Evolutionary conservation across 1,139 yeast genomes (phyloP).

Genomic region (Geotrichum fermentans): DNA sequence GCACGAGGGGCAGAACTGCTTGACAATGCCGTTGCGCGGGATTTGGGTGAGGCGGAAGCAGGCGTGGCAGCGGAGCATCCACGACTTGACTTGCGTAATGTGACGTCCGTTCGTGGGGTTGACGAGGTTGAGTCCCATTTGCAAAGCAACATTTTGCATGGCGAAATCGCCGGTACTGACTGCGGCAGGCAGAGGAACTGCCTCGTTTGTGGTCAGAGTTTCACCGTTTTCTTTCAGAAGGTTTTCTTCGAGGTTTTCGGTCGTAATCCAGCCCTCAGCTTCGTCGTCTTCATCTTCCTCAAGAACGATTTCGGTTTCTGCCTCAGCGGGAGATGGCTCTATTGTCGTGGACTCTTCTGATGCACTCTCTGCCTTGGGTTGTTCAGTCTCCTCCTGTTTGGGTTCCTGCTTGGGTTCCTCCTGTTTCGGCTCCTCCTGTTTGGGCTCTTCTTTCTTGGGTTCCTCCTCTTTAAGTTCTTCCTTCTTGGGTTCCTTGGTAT

Average conservation of each 20-base stretch:
- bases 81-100: slow-evolving; percentile 79
- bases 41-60: slow-evolving; percentile 80
- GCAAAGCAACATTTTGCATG: slow-evolving; percentile 90
- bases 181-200: slow-evolving; percentile 54
- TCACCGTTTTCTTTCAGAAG: slow-evolving; percentile 24
- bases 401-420: neutral
- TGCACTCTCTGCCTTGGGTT: slow-evolving; percentile 7
- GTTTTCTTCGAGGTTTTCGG: slow-evolving; percentile 56
- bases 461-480: slow-evolving; percentile 2
- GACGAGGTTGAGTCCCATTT: slow-evolving; percentile 80
- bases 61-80: slow-evolving; percentile 96
- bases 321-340: slow-evolving; percentile 17
- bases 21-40: slow-evolving; percentile 68
- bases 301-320: slow-evolving; percentile 26
- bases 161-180: slow-evolving; percentile 96
- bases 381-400: neutral
- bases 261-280: slow-evolving; percentile 91
- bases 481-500: slow-evolving; percentile 15
- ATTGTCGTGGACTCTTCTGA: neutral
- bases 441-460: neutral
- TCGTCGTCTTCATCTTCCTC: slow-evolving; percentile 46
- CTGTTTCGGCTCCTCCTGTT: neutral
- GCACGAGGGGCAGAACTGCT: slow-evolving; percentile 93
- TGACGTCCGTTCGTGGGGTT: slow-evolving; percentile 80
- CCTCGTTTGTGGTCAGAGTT: slow-evolving; percentile 18